Conservation (phyloP, 768 basidiomycete species). For the Wakefieldia striispora region DNA sequence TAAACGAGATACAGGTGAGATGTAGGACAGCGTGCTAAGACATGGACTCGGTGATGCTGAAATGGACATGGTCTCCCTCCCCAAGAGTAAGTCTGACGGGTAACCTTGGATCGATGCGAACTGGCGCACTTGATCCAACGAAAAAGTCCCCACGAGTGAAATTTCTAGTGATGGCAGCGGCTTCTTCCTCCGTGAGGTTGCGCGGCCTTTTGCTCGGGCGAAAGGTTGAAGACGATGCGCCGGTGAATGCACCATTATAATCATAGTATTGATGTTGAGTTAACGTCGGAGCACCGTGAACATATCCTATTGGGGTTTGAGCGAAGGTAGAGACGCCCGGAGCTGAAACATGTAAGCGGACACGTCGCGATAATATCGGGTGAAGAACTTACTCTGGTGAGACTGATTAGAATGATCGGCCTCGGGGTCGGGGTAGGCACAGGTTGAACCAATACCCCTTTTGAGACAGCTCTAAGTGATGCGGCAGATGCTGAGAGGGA, state of each 20-base stretch:
- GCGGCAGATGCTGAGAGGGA: slow-evolving; percentile 4
- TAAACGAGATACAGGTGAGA: slow-evolving; percentile 20
- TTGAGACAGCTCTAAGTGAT: slow-evolving; percentile 70
- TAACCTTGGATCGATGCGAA: slow-evolving; percentile 78
- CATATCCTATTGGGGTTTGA: slow-evolving; percentile 38
- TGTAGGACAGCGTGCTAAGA: slow-evolving; percentile 29
- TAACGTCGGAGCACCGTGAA: slow-evolving; percentile 43
- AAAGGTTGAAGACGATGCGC: slow-evolving; percentile 72
- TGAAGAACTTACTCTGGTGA: slow-evolving; percentile 24
- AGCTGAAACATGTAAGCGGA: slow-evolving; percentile 20
- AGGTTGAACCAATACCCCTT: slow-evolving; percentile 66
- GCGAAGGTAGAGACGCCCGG: slow-evolving; percentile 38
- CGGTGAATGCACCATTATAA: slow-evolving; percentile 66
- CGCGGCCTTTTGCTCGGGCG: slow-evolving; percentile 79
- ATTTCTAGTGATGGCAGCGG: slow-evolving; percentile 79
- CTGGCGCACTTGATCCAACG: slow-evolving; percentile 76
- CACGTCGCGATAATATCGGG: slow-evolving; percentile 1
- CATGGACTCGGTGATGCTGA: slow-evolving; percentile 51
- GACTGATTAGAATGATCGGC: slow-evolving; percentile 41
- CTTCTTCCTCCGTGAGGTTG: slow-evolving; percentile 78
- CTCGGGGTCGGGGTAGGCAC: slow-evolving; percentile 80
- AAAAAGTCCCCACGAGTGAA: slow-evolving; percentile 82
- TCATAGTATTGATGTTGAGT: slow-evolving; percentile 71
- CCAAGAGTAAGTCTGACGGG: slow-evolving; percentile 78
- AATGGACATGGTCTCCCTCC: slow-evolving; percentile 80